Base-by-base conservation (phyloP, 352 stramenopile species). In the Elongisporangium undulatum region DNA sequence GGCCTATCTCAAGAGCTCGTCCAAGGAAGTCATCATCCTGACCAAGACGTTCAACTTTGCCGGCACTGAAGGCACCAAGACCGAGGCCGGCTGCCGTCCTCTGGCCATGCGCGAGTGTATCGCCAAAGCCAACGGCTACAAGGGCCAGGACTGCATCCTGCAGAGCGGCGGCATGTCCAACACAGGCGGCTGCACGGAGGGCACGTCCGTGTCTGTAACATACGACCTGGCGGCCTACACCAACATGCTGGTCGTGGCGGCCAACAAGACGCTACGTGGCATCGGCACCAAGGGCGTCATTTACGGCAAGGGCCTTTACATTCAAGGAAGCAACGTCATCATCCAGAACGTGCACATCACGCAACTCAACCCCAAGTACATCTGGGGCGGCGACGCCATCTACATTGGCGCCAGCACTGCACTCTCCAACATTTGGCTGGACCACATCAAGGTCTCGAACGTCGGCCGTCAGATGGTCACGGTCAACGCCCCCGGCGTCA, bases 141-240 rank as follows among this genome's bases (percentile, higher is more conserved):
- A 79, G 61, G 67, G 71, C 38, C 77, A 87, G 50, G 70, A 87
- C 15, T 70, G 80, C 49, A 87, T 87, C 55, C 61, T 87, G 21
- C 69, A 80, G 59, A 71, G 60, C n/a, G 74, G 74, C 19, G 71
- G 68, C 50, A 83, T 82, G 66, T 56, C 62, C 55, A 84, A 77
- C 66, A 85, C 74, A 2, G 73, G 78, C 10, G 77, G 77, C 12
- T 85, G 74, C 48, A 61, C 64, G 4, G 56, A 85, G 13, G 75
- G 72, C 34, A 59, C 59, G 26, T 38, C 52, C 1, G 67, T 80
- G 22, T 70, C 57, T 0, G 55, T 86, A 52, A 74, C 74, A 15
- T 86, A 81, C 56, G 74, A 86, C 51, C 16, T 66, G 26, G 63
- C 64, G 3, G 67, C 12, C 38, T 49, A 55, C 7, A 64, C 65